Evolutionary conservation across 192 early-diverging fungal genomes (phyloP).

Genomic region (Funneliformis mosseae): DNA sequence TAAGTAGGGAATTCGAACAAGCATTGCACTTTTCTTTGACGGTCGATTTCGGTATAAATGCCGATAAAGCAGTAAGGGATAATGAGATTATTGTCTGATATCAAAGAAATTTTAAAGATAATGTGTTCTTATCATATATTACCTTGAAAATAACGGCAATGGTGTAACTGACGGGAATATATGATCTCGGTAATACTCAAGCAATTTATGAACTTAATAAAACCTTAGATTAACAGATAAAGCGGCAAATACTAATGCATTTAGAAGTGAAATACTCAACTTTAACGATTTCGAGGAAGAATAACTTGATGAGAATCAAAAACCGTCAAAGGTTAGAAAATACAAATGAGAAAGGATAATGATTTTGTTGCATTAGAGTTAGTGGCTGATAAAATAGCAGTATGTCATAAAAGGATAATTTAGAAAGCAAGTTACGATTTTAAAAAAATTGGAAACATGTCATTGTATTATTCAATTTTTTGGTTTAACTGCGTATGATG

Average conservation of each 20-base stretch:
- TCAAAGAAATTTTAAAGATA: too few species aligned
- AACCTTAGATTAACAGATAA: background rate
- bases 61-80: too few species aligned
- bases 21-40: too few species aligned
- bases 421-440: conserved; percentile 11
- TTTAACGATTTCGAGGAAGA: background rate
- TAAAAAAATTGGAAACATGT: conserved; percentile 2
- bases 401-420: background rate
- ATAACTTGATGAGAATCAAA: background rate
- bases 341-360: background rate
- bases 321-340: background rate
- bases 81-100: too few species aligned
- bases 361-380: background rate
- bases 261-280: background rate
- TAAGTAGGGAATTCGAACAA: too few species aligned
- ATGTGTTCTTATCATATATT: background rate
- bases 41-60: too few species aligned
- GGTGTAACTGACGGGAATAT: background rate
- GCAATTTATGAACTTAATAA: background rate
- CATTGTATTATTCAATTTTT: background rate
- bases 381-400: background rate
- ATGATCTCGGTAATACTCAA: background rate
- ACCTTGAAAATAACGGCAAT: background rate
- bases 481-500: background rate
- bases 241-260: background rate